Conservation (phyloP, 176 grass and related monocot species). For the Triticum aestivum region DNA sequence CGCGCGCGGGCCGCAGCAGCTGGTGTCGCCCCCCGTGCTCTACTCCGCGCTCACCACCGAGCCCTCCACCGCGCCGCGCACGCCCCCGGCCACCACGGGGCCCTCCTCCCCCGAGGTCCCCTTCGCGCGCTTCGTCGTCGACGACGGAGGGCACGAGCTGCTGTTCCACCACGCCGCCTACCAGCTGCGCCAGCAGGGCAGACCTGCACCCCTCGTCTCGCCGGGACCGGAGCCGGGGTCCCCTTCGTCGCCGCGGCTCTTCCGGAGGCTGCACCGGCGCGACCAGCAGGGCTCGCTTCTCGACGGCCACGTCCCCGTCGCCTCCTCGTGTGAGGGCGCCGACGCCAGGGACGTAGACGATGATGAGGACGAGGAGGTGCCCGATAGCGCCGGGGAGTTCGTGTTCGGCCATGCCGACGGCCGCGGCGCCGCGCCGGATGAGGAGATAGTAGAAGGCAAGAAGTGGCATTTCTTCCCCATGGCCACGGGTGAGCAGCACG, state of each 20-base stretch:
- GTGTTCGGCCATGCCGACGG: slow-evolving; percentile 39
- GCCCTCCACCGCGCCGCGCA: slow-evolving; percentile 77
- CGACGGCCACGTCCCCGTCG: slow-evolving; percentile 24
- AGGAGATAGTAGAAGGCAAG: background rate
- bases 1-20: slow-evolving; percentile 62
- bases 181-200: slow-evolving; percentile 51
- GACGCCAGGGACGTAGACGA: background rate
- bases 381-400: slow-evolving; percentile 32
- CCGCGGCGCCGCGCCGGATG: background rate
- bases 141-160: background rate
- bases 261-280: slow-evolving; percentile 23
- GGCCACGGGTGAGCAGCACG: background rate
- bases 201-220: slow-evolving; percentile 44
- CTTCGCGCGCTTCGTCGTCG: slow-evolving; percentile 44
- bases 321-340: background rate
- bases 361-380: background rate
- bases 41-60: slow-evolving; percentile 62
- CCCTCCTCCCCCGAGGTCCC: slow-evolving; percentile 83
- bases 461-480: slow-evolving; percentile 46
- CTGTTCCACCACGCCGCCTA: slow-evolving; percentile 25
- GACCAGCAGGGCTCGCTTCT: slow-evolving; percentile 40
- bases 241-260: slow-evolving; percentile 32
- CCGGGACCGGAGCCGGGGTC: slow-evolving; percentile 45
- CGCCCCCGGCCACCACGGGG: slow-evolving; percentile 50
- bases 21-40: slow-evolving; percentile 74